phyloP scores from a whole-genome alignment of 306 rosid genomes.

The Begonia fuchsioides region DNA sequence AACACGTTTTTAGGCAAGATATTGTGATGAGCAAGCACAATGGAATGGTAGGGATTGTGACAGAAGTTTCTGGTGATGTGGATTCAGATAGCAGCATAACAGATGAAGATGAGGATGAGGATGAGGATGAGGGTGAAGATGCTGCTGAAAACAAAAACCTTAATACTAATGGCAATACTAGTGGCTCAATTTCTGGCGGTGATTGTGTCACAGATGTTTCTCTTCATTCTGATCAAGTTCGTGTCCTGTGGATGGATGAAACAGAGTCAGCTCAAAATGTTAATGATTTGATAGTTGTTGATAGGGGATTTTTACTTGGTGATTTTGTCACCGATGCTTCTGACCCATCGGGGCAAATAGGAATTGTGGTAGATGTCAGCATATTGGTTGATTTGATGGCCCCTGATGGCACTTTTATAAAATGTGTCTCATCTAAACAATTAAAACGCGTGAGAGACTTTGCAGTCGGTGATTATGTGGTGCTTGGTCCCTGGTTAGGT shows the following conservation, averaged over 20 bases:
- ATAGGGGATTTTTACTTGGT: conserved; percentile 90
- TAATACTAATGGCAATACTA: conserved; percentile 18
- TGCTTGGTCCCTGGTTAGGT: conserved; percentile 93
- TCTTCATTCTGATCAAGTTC: conserved; percentile 62
- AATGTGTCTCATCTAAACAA: conserved; percentile 54
- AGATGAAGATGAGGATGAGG: conserved; percentile 53
- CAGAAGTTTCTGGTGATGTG: conserved; percentile 80
- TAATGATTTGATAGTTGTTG: conserved; percentile 43
- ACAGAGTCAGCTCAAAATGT: conserved; percentile 51
- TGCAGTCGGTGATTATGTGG: conserved; percentile 88
- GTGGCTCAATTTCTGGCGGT: conserved; percentile 14
- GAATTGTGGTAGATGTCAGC: conserved; percentile 89
- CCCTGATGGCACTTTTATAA: conserved; percentile 50
- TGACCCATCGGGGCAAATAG: conserved; percentile 89
- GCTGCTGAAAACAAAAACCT: conserved; percentile 26
- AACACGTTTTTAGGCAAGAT: conserved; percentile 59
- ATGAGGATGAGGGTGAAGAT: conserved; percentile 25
- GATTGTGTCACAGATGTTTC: conserved; percentile 33
- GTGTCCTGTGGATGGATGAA: conserved; percentile 84
- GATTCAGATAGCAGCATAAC: conserved; percentile 65
- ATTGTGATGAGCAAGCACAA: conserved; percentile 45
- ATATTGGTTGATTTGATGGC: conserved; percentile 59
- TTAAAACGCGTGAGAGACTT: conserved; percentile 85
- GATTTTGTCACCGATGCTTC: conserved; percentile 79
- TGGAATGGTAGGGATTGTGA: conserved; percentile 67